Evolutionary conservation across 2,329 filamentous ascomycete species (phyloP), one percentile per base, ranked within the genome.

Genomic region (Apiospora koreana): DNA sequence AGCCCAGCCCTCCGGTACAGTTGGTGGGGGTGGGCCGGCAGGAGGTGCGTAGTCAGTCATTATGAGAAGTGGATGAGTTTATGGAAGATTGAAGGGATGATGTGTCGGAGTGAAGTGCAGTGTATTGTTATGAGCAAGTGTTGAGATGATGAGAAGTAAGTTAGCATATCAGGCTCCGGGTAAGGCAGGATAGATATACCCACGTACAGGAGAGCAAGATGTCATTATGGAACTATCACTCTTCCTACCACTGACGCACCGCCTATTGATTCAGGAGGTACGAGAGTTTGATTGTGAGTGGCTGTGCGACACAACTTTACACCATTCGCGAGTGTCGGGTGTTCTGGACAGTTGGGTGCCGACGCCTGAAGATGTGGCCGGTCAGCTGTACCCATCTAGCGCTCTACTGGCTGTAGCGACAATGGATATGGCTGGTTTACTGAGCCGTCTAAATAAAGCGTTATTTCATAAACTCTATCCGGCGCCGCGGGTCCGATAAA

Each of bases 1-100:
- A 77, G 93, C 91, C 93, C 93, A 97, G 76, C 94, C 94, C 76
- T 93, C 91, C 1, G 93, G 94, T 1, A 88, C 86, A 77, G 83
- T 85, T 71, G 86, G 87, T 65, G 87, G 87, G 73, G 87, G 87
- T 65, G 87, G 87, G 28, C 87, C 87, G 35, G 81, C 58, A 2
- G 87, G 87, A 69, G 87, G 81, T 69, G 81, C 79, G 79, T 86
- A 89, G 72, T 89, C 86, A 73, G 83, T 83, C 87, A 89, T 88
- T 8, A 8, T 45, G 23, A 4, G 23, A 35, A 10, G 41, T 43
- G 2, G 16, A 25, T 16, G 3, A 7, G 5, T 5, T 58, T 2
- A 2, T 35, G 16, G 2, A 21, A 10, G 28, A 3, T 21, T 16
- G 10, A 14, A 5, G 2, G 1, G 1, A 21, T 58, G 10, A 14